Evolutionary conservation across 441 rosid genomes (phyloP), one percentile per base, ranked within the genome.

Genomic region (Populus hybrid): DNA sequence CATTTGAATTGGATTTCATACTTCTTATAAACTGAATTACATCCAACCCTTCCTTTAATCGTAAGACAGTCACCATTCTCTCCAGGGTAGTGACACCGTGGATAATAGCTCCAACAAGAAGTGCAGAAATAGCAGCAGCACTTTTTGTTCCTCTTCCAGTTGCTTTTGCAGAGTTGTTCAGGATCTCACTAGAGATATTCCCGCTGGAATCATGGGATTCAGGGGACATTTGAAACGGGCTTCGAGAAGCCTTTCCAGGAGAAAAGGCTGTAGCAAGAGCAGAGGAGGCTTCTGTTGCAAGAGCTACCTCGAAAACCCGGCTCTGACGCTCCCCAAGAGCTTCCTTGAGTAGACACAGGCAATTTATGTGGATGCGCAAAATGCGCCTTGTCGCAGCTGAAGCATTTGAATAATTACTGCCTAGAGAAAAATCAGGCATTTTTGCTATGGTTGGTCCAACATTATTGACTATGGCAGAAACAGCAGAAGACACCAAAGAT

Each of bases 291-390:
- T 97, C 99, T 38, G 92, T 88, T 59, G 96, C 99, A 81, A 95
- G 94, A 82, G 99, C 99, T 81, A 97, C 88, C 89, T 97, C 99
- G 86, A 95, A 93, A 77, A 88, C 98, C 78, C 94, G 90, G 84
- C 94, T 90, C 80, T 95, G 99, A 81, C 98, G 99, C 82, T 95
- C 99, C 79, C 99, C 99, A 83, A 97, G 92, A 78, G 96, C 97
- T 84, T 95, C 99, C 87, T 90, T 95, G 11, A 97, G 94, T 71
- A 97, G 90, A 82, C 91, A 88, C 63, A 97, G 83, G 84, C 97
- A 97, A 70, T 83, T 89, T 82, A 95, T 81, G 85, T 97, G 95
- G 81, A 93, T 87, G 32, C 87, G 94, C 85, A 97, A 82, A 78
- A 95, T 85, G 77, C 87, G 88, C 85, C 88, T 88, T 63, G 81